Base-by-base conservation (phyloP, 2,329 filamentous ascomycete genomes). In the Colletotrichum higginsianum region DNA sequence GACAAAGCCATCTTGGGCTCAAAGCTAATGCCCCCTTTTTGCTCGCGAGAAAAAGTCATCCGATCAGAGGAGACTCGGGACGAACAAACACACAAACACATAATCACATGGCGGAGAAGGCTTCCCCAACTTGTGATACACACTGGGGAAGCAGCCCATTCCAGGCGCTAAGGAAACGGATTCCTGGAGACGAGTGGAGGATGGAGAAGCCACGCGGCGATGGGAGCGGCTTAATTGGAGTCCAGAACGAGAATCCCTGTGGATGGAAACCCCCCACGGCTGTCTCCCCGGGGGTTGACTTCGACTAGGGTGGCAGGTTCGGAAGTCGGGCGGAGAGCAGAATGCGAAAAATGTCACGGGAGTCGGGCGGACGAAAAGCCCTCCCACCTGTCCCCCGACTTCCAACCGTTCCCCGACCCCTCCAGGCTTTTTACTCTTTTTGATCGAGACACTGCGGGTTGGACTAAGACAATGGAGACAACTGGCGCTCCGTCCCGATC, bases 251-350 rank as follows among this genome's bases (percentile, higher is more conserved):
- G 55, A 56, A 56, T 49, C 55, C 47, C 44, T 57, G 44, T 21
- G 47, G 55, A 15, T 46, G n/a, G 18, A 40, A 38, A 16, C 44
- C 56, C 26, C 5, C 26, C 26, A 30, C 26, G 35, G 46, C 40
- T 46, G 46, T 47, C 61, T 3, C 18, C 47, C 8, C 35, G 30
- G 35, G 21, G 49, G 53, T 35, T 55, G 61, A 26, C 46, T 38
- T 49, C 11, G 35, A 70, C 62, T 35, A 42, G 62, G 62, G 55
- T 49, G 38, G 21, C 26, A 30, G 38, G 55, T 2, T 40, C 67
- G 67, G 67, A 70, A 70, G 61, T 70, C 67, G 67, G 67, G 62
- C 46, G 62, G 67, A 50, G 40, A 21, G 4, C 12, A 47, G 15
- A 46, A 49, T 38, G 47, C 16, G 44, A 35, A 61, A 58, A 60